Evolutionary conservation across 257 asterid genomes (phyloP), one percentile per base, ranked within the genome.

Genomic region (Verbascum thapsus): DNA sequence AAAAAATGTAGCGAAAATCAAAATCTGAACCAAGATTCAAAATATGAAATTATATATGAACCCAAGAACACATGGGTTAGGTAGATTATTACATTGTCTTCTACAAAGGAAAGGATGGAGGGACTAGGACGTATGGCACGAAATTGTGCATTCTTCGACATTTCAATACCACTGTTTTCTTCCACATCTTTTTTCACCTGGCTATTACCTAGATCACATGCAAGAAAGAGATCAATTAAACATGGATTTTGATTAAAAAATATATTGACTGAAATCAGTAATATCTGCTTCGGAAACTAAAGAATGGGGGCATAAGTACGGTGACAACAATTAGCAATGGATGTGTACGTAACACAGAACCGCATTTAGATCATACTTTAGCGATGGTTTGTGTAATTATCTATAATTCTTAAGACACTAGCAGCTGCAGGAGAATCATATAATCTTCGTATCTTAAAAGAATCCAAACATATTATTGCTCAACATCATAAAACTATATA

Each of bases 51-150:
- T 16, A 50, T 35, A 23, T 22, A 51, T n/a, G n/a, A 30, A 16
- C 6, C 74, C 74, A 68, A 70, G 59, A 69, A 61, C 68, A 67
- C 39, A 63, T 50, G 67, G 60, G 68, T 41, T 13, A 54, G 68
- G 32, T 35, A 60, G 37, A 41, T 10, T 17, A 39, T 79, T 94
- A 94, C 99, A 70, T 94, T 94, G 73, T 90, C 98, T 65, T 87
- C 96, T 62, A 94, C 98, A 68, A 81, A 90, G 72, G 98, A 82
- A 72, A 90, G 88, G 77, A 94, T 90, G 37, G 98, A 94, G 63
- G 83, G 53, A 74, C 98, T 85, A 51, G 99, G 99, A 35, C 66
- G 45, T 66, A 94, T 90, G 32, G 98, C 96, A 73, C 98, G 98
- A 73, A 94, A 94, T 61, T 87, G 95, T 5, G 99, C 99, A 80